These are phyloP conservation scores for Huntiella abstrusa DNA, from an alignment of 2,329 filamentous ascomycete species.

Conservation along the genomic window DNA sequence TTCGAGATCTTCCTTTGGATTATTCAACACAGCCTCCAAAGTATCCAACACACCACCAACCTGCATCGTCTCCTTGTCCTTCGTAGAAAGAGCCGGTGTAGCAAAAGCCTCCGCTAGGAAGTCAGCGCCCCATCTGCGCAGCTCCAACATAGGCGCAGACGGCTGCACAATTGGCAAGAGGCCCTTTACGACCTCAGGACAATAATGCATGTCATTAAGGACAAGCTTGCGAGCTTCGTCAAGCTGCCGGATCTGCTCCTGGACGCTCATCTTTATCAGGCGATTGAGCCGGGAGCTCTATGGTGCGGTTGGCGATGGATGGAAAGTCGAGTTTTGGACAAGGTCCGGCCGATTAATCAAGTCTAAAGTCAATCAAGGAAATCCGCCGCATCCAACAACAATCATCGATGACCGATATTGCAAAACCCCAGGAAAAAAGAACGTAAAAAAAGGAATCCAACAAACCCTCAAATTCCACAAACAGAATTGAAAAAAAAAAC, in stretches of 20 bases:
- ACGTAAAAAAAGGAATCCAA: too few relatives aligned
- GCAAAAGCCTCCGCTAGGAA: slow-evolving; percentile 94
- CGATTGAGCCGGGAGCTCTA: background rate
- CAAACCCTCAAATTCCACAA: background rate
- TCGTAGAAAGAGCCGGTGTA: slow-evolving; percentile 59
- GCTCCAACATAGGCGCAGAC: slow-evolving; percentile 46
- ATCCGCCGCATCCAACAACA: too few relatives aligned
- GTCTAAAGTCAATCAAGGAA: too few relatives aligned
- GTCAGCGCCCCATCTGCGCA: slow-evolving; percentile 89
- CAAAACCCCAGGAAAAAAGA: too few relatives aligned
- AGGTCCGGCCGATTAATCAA: too few relatives aligned
- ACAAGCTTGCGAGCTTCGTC: slow-evolving; percentile 81
- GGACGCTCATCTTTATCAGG: slow-evolving; percentile 30
- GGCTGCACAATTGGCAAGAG: slow-evolving; percentile 81
- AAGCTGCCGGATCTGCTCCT: slow-evolving; percentile 70
- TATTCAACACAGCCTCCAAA: slow-evolving; percentile 49
- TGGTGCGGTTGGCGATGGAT: background rate
- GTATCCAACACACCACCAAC: slow-evolving; percentile 55
- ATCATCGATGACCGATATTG: too few relatives aligned
- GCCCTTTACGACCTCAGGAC: slow-evolving; percentile 77
- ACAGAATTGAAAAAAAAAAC: background rate
- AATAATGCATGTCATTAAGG: slow-evolving; percentile 69
- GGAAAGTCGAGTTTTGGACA: background rate
- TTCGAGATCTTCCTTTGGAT: slow-evolving; percentile 54
- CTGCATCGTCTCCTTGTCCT: slow-evolving; percentile 65